A percentile compares a stretch with the other conserved stretches of the same genome.
Conservation (phyloP, 2,329 filamentous ascomycete genomes). For the Neonectria neomacrospora region DNA sequence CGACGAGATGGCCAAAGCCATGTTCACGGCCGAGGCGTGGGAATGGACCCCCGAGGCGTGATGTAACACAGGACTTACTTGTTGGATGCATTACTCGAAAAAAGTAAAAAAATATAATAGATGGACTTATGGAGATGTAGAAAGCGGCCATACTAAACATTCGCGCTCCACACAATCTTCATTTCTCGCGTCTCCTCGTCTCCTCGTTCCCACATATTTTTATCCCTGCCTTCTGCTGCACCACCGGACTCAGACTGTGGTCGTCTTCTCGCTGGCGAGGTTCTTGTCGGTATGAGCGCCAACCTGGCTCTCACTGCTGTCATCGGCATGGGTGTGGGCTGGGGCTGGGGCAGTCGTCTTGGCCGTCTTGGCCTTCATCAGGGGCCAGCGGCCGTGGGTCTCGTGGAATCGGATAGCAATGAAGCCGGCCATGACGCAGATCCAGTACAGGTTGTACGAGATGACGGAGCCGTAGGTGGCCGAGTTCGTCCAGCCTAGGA, state of each 20-base stretch:
- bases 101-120: constrained; percentile 29
- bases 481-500: constrained; percentile 89
- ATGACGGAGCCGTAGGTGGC: constrained; percentile 89
- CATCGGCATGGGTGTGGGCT: constrained; percentile 27
- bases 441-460: constrained; percentile 90
- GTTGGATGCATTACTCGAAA: constrained; percentile 24
- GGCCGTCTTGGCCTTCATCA: constrained; percentile 51
- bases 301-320: constrained; percentile 44
- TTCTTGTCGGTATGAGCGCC: constrained; percentile 40
- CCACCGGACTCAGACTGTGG: constrained; percentile 27
- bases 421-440: constrained; percentile 78
- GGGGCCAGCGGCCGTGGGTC: constrained; percentile 60
- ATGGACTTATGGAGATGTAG: constrained; percentile 34
- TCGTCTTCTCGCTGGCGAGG: constrained; percentile 43
- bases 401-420: constrained; percentile 74
- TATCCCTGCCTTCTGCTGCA: background rate
- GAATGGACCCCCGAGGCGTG: constrained; percentile 66
- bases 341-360: background rate
- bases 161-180: constrained; percentile 4
- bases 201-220: background rate
- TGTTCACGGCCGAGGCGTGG: constrained; percentile 69
- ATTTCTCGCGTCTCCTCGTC: background rate
- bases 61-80: constrained; percentile 34
- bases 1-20: constrained; percentile 60
- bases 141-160: constrained; percentile 21